These are phyloP conservation scores for Penicillium maclennaniae DNA, from an alignment of 495 filamentous ascomycete genomes.

Conservation along the genomic window DNA sequence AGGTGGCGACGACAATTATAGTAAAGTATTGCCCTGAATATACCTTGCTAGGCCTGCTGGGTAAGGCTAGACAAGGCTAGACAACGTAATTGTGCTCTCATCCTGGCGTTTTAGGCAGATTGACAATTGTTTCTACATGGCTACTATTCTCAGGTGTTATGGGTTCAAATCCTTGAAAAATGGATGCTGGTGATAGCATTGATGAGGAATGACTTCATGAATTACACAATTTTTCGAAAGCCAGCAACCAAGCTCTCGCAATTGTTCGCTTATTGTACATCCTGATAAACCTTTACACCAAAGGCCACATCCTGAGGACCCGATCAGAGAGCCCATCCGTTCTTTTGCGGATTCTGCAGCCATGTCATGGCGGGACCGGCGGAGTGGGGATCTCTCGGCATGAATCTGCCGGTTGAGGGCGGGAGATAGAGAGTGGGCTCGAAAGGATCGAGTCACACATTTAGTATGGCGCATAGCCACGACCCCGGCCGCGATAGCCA, in stretches of 20 bases:
- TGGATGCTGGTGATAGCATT: background rate
- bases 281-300: conserved; percentile 34
- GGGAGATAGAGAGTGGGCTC: background rate
- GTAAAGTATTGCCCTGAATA: background rate
- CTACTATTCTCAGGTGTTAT: background rate
- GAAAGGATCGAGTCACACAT: background rate
- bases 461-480: conserved; percentile 81
- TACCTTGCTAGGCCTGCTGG: background rate
- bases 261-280: conserved; percentile 35
- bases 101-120: background rate
- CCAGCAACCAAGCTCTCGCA: conserved; percentile 1
- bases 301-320: conserved; percentile 20
- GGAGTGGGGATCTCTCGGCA: background rate
- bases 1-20: conserved; percentile 16
- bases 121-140: background rate
- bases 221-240: conserved; percentile 7
- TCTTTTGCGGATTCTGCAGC: conserved; percentile 3
- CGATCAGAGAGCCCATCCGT: conserved; percentile 8
- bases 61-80: background rate
- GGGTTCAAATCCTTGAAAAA: background rate
- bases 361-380: conserved; percentile 4
- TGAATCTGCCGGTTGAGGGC: background rate
- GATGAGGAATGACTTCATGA: conserved; percentile 1
- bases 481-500: conserved; percentile 69
- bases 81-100: conserved; percentile 1